Conservation (phyloP, 352 stramenopile species). For the Globisporangium nagaii region DNA sequence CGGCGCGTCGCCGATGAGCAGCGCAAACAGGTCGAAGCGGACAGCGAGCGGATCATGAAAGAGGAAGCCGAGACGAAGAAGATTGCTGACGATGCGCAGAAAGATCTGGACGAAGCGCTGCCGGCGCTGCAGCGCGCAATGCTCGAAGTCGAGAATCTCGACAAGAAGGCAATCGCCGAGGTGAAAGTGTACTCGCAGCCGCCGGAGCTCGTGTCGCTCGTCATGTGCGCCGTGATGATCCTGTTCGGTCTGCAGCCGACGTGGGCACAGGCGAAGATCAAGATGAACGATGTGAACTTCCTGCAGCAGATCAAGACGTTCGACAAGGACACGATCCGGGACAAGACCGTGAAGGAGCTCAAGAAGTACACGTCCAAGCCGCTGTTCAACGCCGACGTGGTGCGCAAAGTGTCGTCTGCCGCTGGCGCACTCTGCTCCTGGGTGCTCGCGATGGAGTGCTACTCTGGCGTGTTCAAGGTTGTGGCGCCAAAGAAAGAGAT, state of each 20-base stretch:
- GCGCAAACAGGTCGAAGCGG: slow-evolving; percentile 91
- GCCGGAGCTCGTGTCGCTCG: slow-evolving; percentile 88
- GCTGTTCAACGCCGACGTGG: slow-evolving; percentile 83
- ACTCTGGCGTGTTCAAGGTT: slow-evolving; percentile 82
- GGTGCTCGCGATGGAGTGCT: slow-evolving; percentile 91
- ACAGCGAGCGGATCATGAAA: slow-evolving; percentile 88
- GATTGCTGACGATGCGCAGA: slow-evolving; percentile 93
- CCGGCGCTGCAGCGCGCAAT: slow-evolving; percentile 92
- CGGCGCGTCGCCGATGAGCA: slow-evolving; percentile 92
- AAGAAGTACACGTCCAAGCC: slow-evolving; percentile 92
- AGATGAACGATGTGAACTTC: slow-evolving; percentile 93
- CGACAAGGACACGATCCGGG: slow-evolving; percentile 94
- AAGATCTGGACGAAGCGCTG: slow-evolving; percentile 92
- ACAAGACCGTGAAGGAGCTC: slow-evolving; percentile 91
- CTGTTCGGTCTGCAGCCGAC: slow-evolving; percentile 92
- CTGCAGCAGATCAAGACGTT: slow-evolving; percentile 93
- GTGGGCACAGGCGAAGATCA: slow-evolving; percentile 91
- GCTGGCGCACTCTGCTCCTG: slow-evolving; percentile 88
- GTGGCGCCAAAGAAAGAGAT: slow-evolving; percentile 89
- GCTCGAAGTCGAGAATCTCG: slow-evolving; percentile 92
- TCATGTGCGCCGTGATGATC: slow-evolving; percentile 95
- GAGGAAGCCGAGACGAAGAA: slow-evolving; percentile 92
- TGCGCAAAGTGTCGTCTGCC: slow-evolving; percentile 86
- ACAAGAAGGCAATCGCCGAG: slow-evolving; percentile 94
- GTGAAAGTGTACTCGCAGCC: slow-evolving; percentile 95